A percentile compares a stretch with the other conserved stretches of the same genome.
phyloP scores from a whole-genome alignment of 257 asterid species.

The Lantana camara region DNA sequence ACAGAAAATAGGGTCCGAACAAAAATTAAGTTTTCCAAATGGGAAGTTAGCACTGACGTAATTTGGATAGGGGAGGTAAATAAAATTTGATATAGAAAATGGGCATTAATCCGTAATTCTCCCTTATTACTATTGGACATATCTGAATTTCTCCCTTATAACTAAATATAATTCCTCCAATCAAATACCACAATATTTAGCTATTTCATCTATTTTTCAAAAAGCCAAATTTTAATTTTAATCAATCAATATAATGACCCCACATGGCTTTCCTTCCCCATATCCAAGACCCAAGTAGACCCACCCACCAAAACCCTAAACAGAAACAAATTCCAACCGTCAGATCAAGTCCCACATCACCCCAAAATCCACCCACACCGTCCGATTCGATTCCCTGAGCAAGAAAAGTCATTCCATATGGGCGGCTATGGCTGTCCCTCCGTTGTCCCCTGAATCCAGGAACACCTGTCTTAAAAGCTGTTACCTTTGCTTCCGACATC shows the following conservation, averaged over 20 bases:
- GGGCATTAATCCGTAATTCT: too few species aligned
- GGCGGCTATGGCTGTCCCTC: conserved; percentile 68
- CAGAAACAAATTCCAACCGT: background rate
- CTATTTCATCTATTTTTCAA: too few species aligned
- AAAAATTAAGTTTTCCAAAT: too few species aligned
- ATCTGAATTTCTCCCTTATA: too few species aligned
- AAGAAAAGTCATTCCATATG: conserved; percentile 45
- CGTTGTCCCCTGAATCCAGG: conserved; percentile 56
- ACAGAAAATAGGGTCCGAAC: too few species aligned
- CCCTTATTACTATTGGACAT: too few species aligned
- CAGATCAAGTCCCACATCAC: background rate
- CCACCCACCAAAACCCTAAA: conserved; percentile 21
- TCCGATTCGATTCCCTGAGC: background rate
- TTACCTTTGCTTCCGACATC: conserved; percentile 57
- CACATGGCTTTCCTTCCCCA: conserved; percentile 36
- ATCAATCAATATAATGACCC: background rate
- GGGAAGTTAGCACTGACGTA: too few species aligned
- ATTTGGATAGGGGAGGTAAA: too few species aligned
- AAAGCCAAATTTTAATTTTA: too few species aligned
- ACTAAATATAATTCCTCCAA: too few species aligned
- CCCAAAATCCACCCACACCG: conserved; percentile 45
- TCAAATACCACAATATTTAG: too few species aligned
- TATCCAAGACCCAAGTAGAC: conserved; percentile 45
- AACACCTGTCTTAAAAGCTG: conserved; percentile 44
- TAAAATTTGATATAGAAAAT: too few species aligned